Evolutionary conservation across 306 rosid species (phyloP).

Genomic region (Sechiopsis laciniata): DNA sequence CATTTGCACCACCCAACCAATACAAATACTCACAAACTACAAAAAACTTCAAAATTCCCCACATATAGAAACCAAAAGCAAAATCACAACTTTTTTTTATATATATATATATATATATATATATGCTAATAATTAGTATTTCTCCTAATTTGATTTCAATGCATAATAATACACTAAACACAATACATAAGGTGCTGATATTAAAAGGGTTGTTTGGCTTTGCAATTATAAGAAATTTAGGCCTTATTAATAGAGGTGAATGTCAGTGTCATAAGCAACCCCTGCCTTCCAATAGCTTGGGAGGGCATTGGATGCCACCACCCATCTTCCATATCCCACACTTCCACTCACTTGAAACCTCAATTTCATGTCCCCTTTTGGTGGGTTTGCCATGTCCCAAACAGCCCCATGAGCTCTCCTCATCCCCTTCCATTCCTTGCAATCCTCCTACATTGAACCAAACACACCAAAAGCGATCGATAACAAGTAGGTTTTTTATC

Average conservation of each 20-base stretch:
- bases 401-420: conserved; percentile 62
- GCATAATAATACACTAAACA: background rate
- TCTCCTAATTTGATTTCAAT: background rate
- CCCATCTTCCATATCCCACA: conserved; percentile 40
- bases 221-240: background rate
- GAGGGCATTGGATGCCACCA: conserved; percentile 42
- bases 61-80: conserved; percentile 24
- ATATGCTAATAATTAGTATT: background rate
- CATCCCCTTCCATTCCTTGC: conserved; percentile 54
- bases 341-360: conserved; percentile 60
- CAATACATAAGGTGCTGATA: background rate
- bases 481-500: background rate
- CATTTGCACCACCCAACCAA: too few relatives aligned
- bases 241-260: conserved; percentile 44
- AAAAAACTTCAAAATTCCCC: background rate
- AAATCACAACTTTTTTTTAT: conserved; percentile 1
- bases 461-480: background rate
- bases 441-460: conserved; percentile 44
- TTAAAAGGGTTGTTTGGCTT: background rate
- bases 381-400: conserved; percentile 57
- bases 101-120: background rate
- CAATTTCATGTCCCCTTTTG: conserved; percentile 39
- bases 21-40: too few relatives aligned
- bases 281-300: conserved; percentile 70
- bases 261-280: conserved; percentile 44